phyloP scores from a whole-genome alignment of 192 early-diverging fungal genomes.

The Linnemannia zychae region DNA sequence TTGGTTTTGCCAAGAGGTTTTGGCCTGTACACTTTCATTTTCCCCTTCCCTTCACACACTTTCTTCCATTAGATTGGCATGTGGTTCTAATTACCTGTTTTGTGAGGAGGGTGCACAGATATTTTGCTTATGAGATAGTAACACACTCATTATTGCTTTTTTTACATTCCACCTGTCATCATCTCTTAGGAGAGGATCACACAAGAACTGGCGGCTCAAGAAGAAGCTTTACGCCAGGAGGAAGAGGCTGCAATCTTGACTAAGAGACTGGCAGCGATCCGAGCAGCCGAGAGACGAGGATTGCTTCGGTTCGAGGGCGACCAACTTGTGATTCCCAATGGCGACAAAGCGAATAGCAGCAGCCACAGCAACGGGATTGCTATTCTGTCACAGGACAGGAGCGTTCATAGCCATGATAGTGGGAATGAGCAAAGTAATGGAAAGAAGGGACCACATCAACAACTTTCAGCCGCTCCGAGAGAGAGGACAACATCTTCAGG shows the following conservation, averaged over 20 bases:
- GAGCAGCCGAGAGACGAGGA: slow-evolving; percentile 44
- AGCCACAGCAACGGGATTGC: neutral
- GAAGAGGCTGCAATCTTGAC: slow-evolving; percentile 32
- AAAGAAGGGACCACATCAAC: neutral
- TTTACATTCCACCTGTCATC: neutral
- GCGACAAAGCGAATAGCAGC: neutral
- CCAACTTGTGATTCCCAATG: slow-evolving; percentile 24
- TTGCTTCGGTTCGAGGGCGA: slow-evolving; percentile 41
- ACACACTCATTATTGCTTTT: neutral
- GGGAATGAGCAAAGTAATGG: neutral
- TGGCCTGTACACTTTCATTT: neutral
- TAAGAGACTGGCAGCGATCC: slow-evolving; percentile 39
- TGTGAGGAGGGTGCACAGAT: neutral
- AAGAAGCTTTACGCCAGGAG: slow-evolving; percentile 41
- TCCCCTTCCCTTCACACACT: neutral
- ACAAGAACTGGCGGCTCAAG: slow-evolving; percentile 39
- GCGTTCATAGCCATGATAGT: neutral
- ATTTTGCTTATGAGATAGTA: neutral
- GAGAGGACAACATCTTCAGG: slow-evolving; percentile 7
- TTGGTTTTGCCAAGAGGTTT: neutral
- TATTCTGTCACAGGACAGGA: neutral
- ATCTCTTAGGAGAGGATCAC: slow-evolving; percentile 44
- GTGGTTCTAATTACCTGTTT: neutral
- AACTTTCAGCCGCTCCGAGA: neutral
- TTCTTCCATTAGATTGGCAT: neutral